Percentiles rank a stretch among this genome's conserved stretches.
Conservation (phyloP, 495 filamentous ascomycete species). For the Cercophora samala region DNA sequence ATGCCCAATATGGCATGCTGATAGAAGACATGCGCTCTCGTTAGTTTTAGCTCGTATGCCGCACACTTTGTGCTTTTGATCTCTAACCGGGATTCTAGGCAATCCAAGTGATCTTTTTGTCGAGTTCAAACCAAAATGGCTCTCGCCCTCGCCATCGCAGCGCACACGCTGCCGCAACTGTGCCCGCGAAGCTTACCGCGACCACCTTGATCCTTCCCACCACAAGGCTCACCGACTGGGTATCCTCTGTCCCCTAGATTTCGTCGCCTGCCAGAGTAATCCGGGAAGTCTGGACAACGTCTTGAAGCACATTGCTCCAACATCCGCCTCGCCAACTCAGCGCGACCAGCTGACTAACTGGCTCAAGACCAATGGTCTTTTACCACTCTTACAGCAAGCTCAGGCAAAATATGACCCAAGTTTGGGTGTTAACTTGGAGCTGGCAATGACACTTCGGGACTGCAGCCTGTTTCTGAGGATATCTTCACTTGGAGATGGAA, state of each 20-base stretch:
- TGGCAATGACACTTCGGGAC: constrained; percentile 86
- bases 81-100: constrained; percentile 18
- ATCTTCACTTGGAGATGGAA: constrained; percentile 26
- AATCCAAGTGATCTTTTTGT: constrained; percentile 47
- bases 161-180: constrained; percentile 82
- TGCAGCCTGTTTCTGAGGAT: constrained; percentile 79
- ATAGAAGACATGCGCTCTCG: constrained; percentile 72
- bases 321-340: background rate
- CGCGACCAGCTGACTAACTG: constrained; percentile 24
- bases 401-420: constrained; percentile 51
- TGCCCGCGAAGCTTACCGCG: constrained; percentile 59
- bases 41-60: too few species aligned
- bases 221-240: constrained; percentile 9
- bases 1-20: constrained; percentile 63
- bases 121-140: constrained; percentile 96
- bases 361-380: constrained; percentile 33
- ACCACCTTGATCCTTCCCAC: constrained; percentile 2
- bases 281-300: constrained; percentile 5
- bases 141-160: constrained; percentile 75
- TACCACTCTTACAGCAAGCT: constrained; percentile 45
- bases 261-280: constrained; percentile 12
- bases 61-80: background rate
- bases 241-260: constrained; percentile 32
- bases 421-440: constrained; percentile 23
- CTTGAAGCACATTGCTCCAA: constrained; percentile 7